phyloP scores from a whole-genome alignment of 257 asterid genomes.

The Ajuga chamaepitys region DNA sequence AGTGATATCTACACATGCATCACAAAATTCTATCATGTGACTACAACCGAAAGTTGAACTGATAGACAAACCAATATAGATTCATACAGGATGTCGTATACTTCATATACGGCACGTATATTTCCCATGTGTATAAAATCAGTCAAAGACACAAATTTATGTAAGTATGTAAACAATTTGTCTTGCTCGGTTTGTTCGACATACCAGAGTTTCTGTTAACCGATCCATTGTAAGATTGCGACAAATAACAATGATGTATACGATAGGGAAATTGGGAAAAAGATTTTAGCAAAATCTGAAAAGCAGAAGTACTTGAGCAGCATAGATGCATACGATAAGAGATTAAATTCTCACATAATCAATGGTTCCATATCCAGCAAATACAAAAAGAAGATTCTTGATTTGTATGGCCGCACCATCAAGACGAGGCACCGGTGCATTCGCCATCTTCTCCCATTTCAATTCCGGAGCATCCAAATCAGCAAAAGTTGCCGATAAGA shows the following conservation, averaged over 20 bases:
- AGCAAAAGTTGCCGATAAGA: constrained; percentile 78
- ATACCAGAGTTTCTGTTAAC: background rate
- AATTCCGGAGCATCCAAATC: constrained; percentile 80
- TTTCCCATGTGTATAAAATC: constrained; percentile 2
- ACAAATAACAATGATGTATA: background rate
- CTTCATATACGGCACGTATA: background rate
- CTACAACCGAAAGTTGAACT: background rate
- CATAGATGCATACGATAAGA: background rate
- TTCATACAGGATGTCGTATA: background rate
- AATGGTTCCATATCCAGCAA: constrained; percentile 97
- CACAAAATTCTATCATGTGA: constrained; percentile 6
- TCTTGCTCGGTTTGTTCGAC: background rate
- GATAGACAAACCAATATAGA: background rate
- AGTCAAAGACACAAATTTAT: background rate
- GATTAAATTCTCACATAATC: constrained; percentile 46
- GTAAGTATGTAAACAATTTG: background rate
- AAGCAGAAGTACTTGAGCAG: constrained; percentile 4
- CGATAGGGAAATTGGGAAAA: background rate
- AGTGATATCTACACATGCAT: background rate
- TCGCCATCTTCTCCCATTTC: constrained; percentile 85
- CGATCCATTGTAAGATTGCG: background rate
- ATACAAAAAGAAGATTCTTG: constrained; percentile 72
- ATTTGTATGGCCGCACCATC: constrained; percentile 94
- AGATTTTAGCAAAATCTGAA: background rate
- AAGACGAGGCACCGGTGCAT: constrained; percentile 92